Evolutionary conservation across 805 yeast species (phyloP).

Genomic region (Ogataea minuta): DNA sequence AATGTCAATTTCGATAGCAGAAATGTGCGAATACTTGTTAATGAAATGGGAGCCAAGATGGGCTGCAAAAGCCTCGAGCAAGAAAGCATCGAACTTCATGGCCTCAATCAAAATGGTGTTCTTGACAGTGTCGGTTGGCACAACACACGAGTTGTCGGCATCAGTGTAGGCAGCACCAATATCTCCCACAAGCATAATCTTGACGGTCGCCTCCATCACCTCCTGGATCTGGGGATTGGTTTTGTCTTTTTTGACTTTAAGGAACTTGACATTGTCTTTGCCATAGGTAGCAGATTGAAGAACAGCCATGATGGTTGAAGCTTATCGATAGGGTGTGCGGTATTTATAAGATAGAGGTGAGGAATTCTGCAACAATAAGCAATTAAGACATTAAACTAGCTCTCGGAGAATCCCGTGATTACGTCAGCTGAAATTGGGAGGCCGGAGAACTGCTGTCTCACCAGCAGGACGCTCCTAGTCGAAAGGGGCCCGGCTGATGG

Average conservation of each 20-base stretch:
- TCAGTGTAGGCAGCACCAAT: slow-evolving; percentile 80
- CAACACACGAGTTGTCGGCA: slow-evolving; percentile 86
- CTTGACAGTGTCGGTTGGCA: slow-evolving; percentile 92
- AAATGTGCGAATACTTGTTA: slow-evolving; percentile 71
- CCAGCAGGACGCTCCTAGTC: too few relatives aligned
- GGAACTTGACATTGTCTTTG: slow-evolving; percentile 87
- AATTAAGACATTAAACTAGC: background rate
- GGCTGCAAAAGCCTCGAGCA: slow-evolving; percentile 87
- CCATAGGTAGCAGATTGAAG: slow-evolving; percentile 69
- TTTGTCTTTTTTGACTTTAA: slow-evolving; percentile 82
- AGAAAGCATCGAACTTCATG: slow-evolving; percentile 80
- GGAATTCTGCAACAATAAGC: slow-evolving; percentile 1
- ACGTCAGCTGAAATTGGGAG: background rate
- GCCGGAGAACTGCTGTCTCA: too few relatives aligned
- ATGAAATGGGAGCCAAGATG: slow-evolving; percentile 80
- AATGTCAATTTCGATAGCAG: slow-evolving; percentile 65
- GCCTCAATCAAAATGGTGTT: slow-evolving; percentile 85
- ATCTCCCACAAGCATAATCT: slow-evolving; percentile 70
- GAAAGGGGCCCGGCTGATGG: too few relatives aligned
- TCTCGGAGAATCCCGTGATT: slow-evolving; percentile 11
- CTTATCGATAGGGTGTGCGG: slow-evolving; percentile 2
- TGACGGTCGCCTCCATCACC: slow-evolving; percentile 81
- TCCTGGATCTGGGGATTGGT: slow-evolving; percentile 71
- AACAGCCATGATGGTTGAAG: slow-evolving; percentile 24
- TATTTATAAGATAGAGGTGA: slow-evolving; percentile 3